These are phyloP conservation scores for Mucuna pruriens DNA, from an alignment of 306 rosid species.

Conservation along the genomic window DNA sequence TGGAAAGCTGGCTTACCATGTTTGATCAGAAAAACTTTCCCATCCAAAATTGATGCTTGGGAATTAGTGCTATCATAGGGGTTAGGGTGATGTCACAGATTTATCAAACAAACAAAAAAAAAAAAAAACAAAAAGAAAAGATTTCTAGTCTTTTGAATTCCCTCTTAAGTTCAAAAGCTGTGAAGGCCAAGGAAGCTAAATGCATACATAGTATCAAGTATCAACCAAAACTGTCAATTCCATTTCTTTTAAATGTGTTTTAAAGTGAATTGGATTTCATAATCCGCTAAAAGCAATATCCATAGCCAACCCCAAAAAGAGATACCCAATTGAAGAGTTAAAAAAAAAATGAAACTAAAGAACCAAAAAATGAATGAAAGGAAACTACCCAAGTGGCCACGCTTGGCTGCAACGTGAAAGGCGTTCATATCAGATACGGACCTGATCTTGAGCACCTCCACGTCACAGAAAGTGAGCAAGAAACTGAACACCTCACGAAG, in stretches of 20 bases:
- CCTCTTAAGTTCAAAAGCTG: not conserved
- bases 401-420: slow-evolving; percentile 81
- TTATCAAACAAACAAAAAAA: not conserved
- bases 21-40: not conserved
- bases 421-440: slow-evolving; percentile 78
- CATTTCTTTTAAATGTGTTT: not conserved
- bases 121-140: not conserved
- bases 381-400: slow-evolving; percentile 72
- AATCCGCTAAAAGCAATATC: not conserved
- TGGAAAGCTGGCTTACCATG: not conserved
- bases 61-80: not conserved
- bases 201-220: not conserved
- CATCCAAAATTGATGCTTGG: not conserved
- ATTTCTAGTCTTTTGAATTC: not conserved
- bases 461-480: slow-evolving; percentile 62
- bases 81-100: not conserved
- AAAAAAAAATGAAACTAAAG: not conserved
- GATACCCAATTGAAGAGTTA: not conserved
- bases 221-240: not conserved
- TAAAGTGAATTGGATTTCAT: slow-evolving; percentile 1
- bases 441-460: slow-evolving; percentile 69
- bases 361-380: slow-evolving; percentile 7
- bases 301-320: slow-evolving; percentile 12
- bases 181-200: not conserved
- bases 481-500: slow-evolving; percentile 56